phyloP scores from a whole-genome alignment of 371 early-diverging fungal genomes.

The Mortierella sp. region DNA sequence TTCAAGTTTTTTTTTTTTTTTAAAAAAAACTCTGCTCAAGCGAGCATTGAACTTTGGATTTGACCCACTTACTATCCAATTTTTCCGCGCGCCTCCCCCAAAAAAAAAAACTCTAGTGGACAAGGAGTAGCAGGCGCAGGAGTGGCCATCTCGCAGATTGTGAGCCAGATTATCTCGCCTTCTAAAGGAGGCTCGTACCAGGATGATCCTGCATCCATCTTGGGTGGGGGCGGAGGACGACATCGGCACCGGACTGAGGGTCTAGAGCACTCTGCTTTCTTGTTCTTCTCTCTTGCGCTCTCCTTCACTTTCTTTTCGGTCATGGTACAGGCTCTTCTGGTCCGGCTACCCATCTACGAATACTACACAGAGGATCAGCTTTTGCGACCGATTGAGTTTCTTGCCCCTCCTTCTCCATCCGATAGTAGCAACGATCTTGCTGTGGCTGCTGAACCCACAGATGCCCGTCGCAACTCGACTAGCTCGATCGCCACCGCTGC shows the following conservation, averaged over 20 bases:
- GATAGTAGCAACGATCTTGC: neutral
- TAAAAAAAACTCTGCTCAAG: neutral
- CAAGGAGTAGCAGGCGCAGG: constrained; percentile 69
- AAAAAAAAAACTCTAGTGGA: constrained; percentile 9
- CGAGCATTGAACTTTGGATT: neutral
- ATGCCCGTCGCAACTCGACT: constrained; percentile 37
- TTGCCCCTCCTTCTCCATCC: constrained; percentile 27
- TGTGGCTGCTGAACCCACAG: neutral
- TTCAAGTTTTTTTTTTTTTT: constrained; percentile 1
- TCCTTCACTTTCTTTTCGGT: constrained; percentile 59
- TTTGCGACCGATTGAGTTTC: constrained; percentile 38
- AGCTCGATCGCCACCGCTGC: constrained; percentile 17
- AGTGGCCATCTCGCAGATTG: constrained; percentile 66
- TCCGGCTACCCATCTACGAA: constrained; percentile 61
- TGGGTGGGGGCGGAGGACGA: constrained; percentile 15
- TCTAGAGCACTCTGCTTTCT: constrained; percentile 61
- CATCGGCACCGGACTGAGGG: constrained; percentile 27
- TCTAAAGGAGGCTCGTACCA: constrained; percentile 28
- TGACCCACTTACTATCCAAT: neutral
- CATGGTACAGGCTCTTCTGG: constrained; percentile 57
- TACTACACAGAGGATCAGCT: constrained; percentile 54
- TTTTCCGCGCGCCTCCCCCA: neutral
- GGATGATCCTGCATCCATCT: constrained; percentile 9
- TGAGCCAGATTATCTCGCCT: constrained; percentile 55
- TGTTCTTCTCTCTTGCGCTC: constrained; percentile 68